Evolutionary conservation across 2,329 filamentous ascomycete species (phyloP).

Genomic region (Fusarium pseudograminearum): DNA sequence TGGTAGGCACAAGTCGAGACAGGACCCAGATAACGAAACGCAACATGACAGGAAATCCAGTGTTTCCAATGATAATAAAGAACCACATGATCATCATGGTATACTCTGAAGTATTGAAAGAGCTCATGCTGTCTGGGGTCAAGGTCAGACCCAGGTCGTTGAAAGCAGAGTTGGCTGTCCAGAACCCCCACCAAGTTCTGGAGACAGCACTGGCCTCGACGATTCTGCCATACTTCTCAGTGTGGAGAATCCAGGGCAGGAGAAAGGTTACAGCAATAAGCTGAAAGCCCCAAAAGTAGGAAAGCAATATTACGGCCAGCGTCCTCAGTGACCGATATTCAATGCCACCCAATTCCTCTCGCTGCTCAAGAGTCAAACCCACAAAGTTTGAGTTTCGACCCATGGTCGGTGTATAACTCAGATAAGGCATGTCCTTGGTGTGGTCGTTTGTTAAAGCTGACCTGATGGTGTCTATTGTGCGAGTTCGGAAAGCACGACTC

Average conservation of each 20-base stretch:
- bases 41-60: slow-evolving; percentile 93
- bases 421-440: slow-evolving; percentile 80
- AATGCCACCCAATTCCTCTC: slow-evolving; percentile 94
- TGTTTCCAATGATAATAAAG: slow-evolving; percentile 94
- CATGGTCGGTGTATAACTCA: slow-evolving; percentile 93
- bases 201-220: slow-evolving; percentile 72
- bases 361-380: slow-evolving; percentile 87
- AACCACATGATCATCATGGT: slow-evolving; percentile 83
- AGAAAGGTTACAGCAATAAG: slow-evolving; percentile 79
- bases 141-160: slow-evolving; percentile 96
- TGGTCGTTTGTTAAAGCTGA: slow-evolving; percentile 67
- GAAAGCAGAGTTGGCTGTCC: slow-evolving; percentile 87
- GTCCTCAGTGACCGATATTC: slow-evolving; percentile 95
- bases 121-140: slow-evolving; percentile 93
- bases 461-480: slow-evolving; percentile 70
- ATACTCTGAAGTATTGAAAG: slow-evolving; percentile 82
- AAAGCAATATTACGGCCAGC: slow-evolving; percentile 79
- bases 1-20: slow-evolving; percentile 73
- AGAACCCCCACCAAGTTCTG: slow-evolving; percentile 91
- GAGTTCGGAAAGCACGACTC: slow-evolving; percentile 53
- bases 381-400: slow-evolving; percentile 94
- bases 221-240: slow-evolving; percentile 70
- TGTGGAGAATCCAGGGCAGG: slow-evolving; percentile 82
- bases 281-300: slow-evolving; percentile 88
- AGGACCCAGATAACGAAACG: slow-evolving; percentile 90